Conservation (phyloP, 768 basidiomycete species). For the Cubamyces sp. region DNA sequence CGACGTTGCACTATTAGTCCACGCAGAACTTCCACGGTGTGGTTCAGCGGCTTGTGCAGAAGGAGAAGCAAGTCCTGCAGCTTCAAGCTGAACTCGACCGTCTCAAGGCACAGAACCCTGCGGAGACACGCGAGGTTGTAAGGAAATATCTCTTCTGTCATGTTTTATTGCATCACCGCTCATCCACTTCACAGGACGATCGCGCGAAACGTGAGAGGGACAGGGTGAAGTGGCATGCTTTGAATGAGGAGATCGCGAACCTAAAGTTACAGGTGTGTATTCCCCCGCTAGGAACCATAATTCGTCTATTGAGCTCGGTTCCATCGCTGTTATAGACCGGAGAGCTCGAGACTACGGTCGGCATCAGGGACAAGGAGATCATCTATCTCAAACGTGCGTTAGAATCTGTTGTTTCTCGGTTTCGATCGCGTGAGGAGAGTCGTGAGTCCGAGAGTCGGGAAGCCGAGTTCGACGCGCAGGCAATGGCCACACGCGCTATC, state of each 20-base stretch:
- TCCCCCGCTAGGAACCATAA: constrained; percentile 2
- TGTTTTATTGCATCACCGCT: not conserved
- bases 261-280: constrained; percentile 66
- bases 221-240: constrained; percentile 66
- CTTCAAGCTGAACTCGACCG: constrained; percentile 74
- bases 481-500: constrained; percentile 72
- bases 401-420: constrained; percentile 84
- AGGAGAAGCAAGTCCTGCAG: constrained; percentile 82
- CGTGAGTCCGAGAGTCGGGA: constrained; percentile 44
- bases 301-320: not conserved
- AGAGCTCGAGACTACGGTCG: constrained; percentile 52
- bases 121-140: constrained; percentile 63
- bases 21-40: constrained; percentile 68
- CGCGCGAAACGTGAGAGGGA: constrained; percentile 78
- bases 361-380: constrained; percentile 72
- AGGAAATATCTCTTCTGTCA: constrained; percentile 30
- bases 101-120: constrained; percentile 59
- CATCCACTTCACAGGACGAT: constrained; percentile 54
- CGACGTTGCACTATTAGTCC: constrained; percentile 16
- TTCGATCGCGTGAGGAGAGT: constrained; percentile 59
- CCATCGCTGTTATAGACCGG: constrained; percentile 44
- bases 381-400: constrained; percentile 82
- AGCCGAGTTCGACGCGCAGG: constrained; percentile 63
- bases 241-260: constrained; percentile 75
- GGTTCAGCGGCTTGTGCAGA: constrained; percentile 78